phyloP scores from a whole-genome alignment of 257 asterid species.

The Galeopsis tetrahit region DNA sequence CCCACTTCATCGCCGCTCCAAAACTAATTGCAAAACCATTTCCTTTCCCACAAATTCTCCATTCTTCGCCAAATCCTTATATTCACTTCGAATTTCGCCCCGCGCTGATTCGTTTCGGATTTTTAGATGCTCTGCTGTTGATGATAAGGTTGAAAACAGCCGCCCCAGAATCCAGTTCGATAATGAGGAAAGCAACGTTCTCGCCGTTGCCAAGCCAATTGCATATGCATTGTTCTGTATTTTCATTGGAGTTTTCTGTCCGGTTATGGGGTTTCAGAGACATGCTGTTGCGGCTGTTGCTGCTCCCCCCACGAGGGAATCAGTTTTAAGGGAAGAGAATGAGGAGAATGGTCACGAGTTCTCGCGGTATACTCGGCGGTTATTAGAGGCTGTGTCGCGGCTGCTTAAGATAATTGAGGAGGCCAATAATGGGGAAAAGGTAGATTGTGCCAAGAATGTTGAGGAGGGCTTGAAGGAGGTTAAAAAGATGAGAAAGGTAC shows the following conservation, averaged over 20 bases:
- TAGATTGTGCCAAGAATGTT: conserved; percentile 35
- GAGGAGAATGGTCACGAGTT: conserved; percentile 56
- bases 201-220: conserved; percentile 62
- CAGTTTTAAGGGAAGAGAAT: conserved; percentile 30
- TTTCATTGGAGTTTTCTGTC: conserved; percentile 55
- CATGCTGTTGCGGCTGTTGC: conserved; percentile 59
- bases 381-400: conserved; percentile 54
- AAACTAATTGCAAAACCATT: conserved; percentile 30
- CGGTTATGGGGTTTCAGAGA: conserved; percentile 48
- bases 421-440: conserved; percentile 46
- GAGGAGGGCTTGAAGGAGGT: conserved; percentile 65
- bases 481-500: conserved; percentile 46
- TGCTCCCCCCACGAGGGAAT: conserved; percentile 37
- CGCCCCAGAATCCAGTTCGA: conserved; percentile 15
- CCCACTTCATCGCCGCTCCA: conserved; percentile 35
- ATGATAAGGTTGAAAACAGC: conserved; percentile 10
- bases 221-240: conserved; percentile 52
- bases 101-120: conserved; percentile 28
- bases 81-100: conserved; percentile 32
- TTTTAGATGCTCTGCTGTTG: conserved; percentile 32
- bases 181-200: conserved; percentile 39
- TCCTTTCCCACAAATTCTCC: conserved; percentile 34
- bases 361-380: conserved; percentile 63
- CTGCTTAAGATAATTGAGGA: conserved; percentile 62
- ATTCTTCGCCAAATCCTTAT: conserved; percentile 30